Conservation (phyloP, 176 grass and related monocot genomes). For the Eleusine coracana region DNA sequence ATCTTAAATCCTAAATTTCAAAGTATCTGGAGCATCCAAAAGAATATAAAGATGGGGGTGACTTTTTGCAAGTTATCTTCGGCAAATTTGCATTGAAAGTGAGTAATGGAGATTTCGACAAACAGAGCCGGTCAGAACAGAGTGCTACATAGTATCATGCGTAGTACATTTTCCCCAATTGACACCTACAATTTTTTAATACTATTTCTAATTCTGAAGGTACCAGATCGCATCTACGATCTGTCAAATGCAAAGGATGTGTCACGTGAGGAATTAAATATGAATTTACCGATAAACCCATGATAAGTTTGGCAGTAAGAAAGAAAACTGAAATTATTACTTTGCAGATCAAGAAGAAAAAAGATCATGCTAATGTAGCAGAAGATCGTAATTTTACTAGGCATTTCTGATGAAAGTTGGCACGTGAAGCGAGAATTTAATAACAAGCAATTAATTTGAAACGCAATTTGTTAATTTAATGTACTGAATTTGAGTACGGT, state of each 20-base stretch:
- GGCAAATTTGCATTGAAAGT: conserved; percentile 40
- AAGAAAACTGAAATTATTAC: neutral
- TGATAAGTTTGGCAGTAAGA: neutral
- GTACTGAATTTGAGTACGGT: neutral
- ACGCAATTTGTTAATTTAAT: neutral
- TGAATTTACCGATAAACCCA: conserved; percentile 19
- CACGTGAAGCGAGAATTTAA: neutral
- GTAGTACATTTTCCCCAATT: neutral
- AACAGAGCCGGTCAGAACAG: neutral
- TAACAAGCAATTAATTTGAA: neutral
- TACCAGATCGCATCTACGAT: neutral
- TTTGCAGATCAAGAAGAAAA: conserved; percentile 5
- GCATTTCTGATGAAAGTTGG: neutral
- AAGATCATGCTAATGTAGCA: conserved; percentile 16
- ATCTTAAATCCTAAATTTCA: conserved; percentile 29
- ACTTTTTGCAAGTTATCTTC: conserved; percentile 3
- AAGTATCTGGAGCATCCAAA: neutral
- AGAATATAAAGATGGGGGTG: neutral
- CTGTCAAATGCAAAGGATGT: neutral
- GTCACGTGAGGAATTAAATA: neutral
- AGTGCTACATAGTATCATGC: neutral
- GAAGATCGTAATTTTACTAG: neutral
- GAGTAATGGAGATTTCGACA: neutral
- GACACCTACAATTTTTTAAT: neutral
- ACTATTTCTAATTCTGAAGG: neutral